These are phyloP conservation scores for Exserohilum rostratum DNA, from an alignment of 2,329 filamentous ascomycete species.

Conservation along the genomic window DNA sequence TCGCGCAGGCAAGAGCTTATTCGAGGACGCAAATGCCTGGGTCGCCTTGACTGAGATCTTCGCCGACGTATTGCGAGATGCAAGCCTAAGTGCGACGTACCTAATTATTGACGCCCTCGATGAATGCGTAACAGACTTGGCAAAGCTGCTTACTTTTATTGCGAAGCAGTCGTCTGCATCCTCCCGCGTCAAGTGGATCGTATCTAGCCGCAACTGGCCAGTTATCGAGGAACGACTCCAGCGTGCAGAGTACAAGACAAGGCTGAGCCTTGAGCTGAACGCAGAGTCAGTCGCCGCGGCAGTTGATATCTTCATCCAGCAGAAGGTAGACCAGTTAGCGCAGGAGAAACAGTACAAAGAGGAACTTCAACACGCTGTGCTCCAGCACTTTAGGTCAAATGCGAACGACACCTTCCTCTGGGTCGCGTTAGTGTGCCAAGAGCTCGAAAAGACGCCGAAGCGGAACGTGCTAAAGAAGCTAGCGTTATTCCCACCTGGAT, in stretches of 20 bases:
- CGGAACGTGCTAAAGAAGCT: conserved; percentile 25
- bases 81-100: conserved; percentile 7
- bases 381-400: conserved; percentile 36
- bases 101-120: conserved; percentile 23
- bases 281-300: conserved; percentile 39
- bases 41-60: conserved; percentile 44
- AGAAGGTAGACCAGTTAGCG: conserved; percentile 33
- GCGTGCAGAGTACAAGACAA: conserved; percentile 21
- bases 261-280: conserved; percentile 47
- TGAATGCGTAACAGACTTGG: conserved; percentile 9
- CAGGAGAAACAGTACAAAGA: conserved; percentile 43
- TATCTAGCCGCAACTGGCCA: conserved; percentile 22
- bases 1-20: conserved; percentile 11
- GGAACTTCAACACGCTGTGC: conserved; percentile 36
- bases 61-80: conserved; percentile 49
- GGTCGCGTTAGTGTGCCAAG: background rate
- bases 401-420: conserved; percentile 6
- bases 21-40: conserved; percentile 43
- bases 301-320: conserved; percentile 47
- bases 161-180: conserved; percentile 7
- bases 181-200: conserved; percentile 19
- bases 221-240: conserved; percentile 46
- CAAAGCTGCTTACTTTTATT: background rate
- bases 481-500: conserved; percentile 42
- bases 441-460: conserved; percentile 6